Evolutionary conservation across 2,329 filamentous ascomycete species (phyloP), one percentile per base, ranked within the genome.

Genomic region (Alternaria angustiovoidea): DNA sequence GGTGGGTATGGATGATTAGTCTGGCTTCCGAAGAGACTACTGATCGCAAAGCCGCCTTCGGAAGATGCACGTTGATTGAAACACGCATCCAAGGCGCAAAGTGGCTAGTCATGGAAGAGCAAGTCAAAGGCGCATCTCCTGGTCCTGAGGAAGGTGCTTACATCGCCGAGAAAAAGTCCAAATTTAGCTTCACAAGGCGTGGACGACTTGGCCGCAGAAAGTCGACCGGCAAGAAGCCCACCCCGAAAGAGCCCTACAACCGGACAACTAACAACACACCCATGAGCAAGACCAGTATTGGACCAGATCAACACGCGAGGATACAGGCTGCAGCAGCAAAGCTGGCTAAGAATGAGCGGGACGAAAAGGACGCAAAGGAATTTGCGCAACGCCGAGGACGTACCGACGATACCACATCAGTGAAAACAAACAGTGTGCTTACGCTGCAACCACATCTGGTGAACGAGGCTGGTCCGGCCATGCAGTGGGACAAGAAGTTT

Each of bases 1-100:
- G 95, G 95, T 98, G 95, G 94, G 95, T 98, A 4, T 99, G 95
- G 95, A 98, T 99, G 85, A 96, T 89, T 69, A 98, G 94, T 83
- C 82, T 99, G 72, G 93, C 94, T 1, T 91, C 89, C 0, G 95
- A 99, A 73, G 95, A 99, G 80, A 91, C 94, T 0, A 80, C 88
- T 0, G 86, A 90, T 47, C 88, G 95, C 62, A 99, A 99, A 77
- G 90, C 94, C 6, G 93, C 94, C 0, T 99, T 99, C 76, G 95
- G 95, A 38, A 87, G 95, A 64, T 99, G 95, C 73, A 93, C 95
- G 20, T 85, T 99, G 39, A 87, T 98, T 46, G 95, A 99, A 78
- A 98, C 95, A 0, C 84, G 87, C 14, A 95, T 98, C 62, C 84
- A 85, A 42, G 87, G 88, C 54, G 92, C 93, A 22, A 90, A 89